Conservation (phyloP, 495 filamentous ascomycete species). For the Cercophora newfieldiana region DNA sequence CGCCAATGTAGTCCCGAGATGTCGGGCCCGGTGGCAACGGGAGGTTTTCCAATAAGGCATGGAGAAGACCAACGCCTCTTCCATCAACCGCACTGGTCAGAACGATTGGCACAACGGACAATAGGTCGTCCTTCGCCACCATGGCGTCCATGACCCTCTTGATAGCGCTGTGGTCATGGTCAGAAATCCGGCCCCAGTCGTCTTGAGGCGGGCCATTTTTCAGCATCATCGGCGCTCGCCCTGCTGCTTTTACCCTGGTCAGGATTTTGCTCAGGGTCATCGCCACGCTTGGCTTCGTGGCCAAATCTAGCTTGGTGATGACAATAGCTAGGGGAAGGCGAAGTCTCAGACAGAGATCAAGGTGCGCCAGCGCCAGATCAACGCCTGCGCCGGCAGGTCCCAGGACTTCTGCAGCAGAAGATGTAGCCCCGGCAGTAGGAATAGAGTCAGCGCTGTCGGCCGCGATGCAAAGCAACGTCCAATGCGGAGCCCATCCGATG, state of each 20-base stretch:
- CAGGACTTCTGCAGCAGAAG: conserved; percentile 50
- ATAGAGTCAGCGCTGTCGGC: conserved; percentile 66
- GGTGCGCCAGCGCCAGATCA: conserved; percentile 73
- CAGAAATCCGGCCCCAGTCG: conserved; percentile 38
- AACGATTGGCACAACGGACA: conserved; percentile 73
- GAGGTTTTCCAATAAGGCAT: conserved; percentile 76
- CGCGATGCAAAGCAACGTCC: conserved; percentile 83
- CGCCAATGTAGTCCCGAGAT: conserved; percentile 43
- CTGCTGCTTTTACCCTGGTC: conserved; percentile 72
- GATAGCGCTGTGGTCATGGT: conserved; percentile 53
- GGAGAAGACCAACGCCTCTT: conserved; percentile 74
- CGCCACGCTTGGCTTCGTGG: conserved; percentile 66
- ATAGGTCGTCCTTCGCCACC: conserved; percentile 45
- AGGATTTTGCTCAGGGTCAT: conserved; percentile 70
- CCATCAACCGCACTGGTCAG: conserved; percentile 87
- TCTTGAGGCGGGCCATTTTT: conserved; percentile 43
- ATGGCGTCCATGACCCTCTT: conserved; percentile 50
- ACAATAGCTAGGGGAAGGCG: conserved; percentile 72
- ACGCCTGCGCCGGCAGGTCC: conserved; percentile 49
- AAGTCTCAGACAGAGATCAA: conserved; percentile 83
- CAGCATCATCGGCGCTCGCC: conserved; percentile 71
- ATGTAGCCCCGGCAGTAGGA: conserved; percentile 38
- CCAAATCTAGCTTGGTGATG: conserved; percentile 89
- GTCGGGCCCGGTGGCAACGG: conserved; percentile 65
- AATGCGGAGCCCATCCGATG: conserved; percentile 96